phyloP scores from a whole-genome alignment of 2,329 filamentous ascomycete species.

The Cladosporium sp. region DNA sequence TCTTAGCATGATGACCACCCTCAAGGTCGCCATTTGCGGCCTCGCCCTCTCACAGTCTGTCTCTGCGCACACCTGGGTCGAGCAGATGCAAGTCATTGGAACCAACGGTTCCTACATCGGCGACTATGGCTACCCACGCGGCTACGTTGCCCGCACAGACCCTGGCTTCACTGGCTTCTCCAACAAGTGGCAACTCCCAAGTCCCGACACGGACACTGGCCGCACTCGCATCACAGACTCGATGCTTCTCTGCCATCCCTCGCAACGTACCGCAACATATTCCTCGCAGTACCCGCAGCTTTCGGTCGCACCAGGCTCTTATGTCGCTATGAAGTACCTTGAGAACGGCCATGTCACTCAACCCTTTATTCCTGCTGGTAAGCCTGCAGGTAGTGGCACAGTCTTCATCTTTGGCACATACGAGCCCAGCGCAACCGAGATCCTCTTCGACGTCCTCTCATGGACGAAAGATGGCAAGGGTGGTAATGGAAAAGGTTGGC shows the following conservation, averaged over 20 bases:
- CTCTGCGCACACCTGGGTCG: slow-evolving; percentile 77
- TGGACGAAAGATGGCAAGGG: slow-evolving; percentile 83
- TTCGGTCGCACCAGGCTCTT: slow-evolving; percentile 51
- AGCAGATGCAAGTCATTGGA: slow-evolving; percentile 70
- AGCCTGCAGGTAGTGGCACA: slow-evolving; percentile 47
- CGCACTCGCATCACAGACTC: slow-evolving; percentile 50
- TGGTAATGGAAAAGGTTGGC: slow-evolving; percentile 72
- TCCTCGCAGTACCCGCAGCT: slow-evolving; percentile 65
- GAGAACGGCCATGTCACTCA: slow-evolving; percentile 54
- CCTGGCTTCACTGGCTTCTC: slow-evolving; percentile 58
- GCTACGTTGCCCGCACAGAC: slow-evolving; percentile 60
- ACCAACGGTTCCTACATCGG: slow-evolving; percentile 73
- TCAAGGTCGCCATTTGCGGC: neutral
- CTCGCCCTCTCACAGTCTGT: slow-evolving; percentile 18
- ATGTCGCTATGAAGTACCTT: slow-evolving; percentile 51
- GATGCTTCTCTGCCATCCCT: slow-evolving; percentile 63
- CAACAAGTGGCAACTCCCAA: slow-evolving; percentile 66
- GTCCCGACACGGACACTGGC: slow-evolving; percentile 41
- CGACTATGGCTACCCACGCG: slow-evolving; percentile 71
- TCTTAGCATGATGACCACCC: neutral
- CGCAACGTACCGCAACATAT: slow-evolving; percentile 59
- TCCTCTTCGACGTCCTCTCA: slow-evolving; percentile 64
- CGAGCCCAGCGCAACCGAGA: slow-evolving; percentile 54
- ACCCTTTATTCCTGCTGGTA: slow-evolving; percentile 42
- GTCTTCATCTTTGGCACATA: slow-evolving; percentile 54